A percentile compares a stretch with the other conserved stretches of the same genome.
Evolutionary conservation across 352 stramenopile species (phyloP).

Genomic region (Phytophthora ohioensis): DNA sequence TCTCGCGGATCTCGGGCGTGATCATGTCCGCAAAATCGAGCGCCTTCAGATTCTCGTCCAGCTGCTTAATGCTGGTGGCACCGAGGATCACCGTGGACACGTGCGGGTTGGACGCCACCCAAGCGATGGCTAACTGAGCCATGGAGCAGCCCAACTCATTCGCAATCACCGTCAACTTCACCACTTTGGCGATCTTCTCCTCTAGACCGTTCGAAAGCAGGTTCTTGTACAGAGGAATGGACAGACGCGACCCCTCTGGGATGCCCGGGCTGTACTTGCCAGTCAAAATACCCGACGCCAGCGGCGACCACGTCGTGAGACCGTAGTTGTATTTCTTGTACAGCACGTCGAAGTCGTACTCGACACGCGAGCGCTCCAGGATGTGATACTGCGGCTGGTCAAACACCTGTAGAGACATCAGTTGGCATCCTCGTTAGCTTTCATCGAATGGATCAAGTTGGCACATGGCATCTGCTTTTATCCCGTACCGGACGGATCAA

Average conservation of each 20-base stretch:
- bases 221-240: slow-evolving; percentile 37
- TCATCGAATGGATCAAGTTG: background rate
- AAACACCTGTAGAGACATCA: slow-evolving; percentile 49
- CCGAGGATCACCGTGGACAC: slow-evolving; percentile 71
- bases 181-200: slow-evolving; percentile 50
- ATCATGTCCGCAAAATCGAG: slow-evolving; percentile 56
- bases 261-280: slow-evolving; percentile 79
- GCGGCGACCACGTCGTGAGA: slow-evolving; percentile 74
- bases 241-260: slow-evolving; percentile 56
- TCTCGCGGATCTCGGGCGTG: slow-evolving; percentile 58
- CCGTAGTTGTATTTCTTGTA: slow-evolving; percentile 60
- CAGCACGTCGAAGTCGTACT: slow-evolving; percentile 10
- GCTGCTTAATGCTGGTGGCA: slow-evolving; percentile 62
- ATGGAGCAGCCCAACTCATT: slow-evolving; percentile 71
- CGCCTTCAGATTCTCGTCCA: slow-evolving; percentile 74
- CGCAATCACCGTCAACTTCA: slow-evolving; percentile 51
- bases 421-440: slow-evolving; percentile 43
- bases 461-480: slow-evolving; percentile 22
- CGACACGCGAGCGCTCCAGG: slow-evolving; percentile 69
- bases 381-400: slow-evolving; percentile 85
- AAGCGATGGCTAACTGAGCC: slow-evolving; percentile 56
- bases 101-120: slow-evolving; percentile 57
- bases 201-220: slow-evolving; percentile 51
- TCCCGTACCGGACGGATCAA: slow-evolving; percentile 41
- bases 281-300: slow-evolving; percentile 70